Base-by-base conservation (phyloP, 345 rosid species). In the Streptanthus diversifolius region DNA sequence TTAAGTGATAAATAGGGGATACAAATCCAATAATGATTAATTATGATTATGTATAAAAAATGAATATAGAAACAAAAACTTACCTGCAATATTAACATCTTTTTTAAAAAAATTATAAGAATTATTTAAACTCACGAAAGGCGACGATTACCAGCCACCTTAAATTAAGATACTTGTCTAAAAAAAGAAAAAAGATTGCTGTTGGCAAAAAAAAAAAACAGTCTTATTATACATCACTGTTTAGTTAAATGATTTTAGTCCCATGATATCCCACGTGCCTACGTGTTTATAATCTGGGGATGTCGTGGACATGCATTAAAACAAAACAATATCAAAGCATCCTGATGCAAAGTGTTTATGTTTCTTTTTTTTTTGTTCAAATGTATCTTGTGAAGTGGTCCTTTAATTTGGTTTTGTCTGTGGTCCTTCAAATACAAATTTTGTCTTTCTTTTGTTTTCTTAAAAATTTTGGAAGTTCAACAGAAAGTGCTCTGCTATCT, bases 321-420 rank as follows among this genome's bases (percentile, higher is more conserved):
- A 72, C 62, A 53, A 72, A 43, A 63, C 64, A 63, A 41, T 15
- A 53, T 30, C 51, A 52, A 47, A 40, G 51, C 52, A 40, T 40
- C 45, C 41, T 52, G 33, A 52, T 63, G 70, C 56, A 43, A 73
- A 64, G 55, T 55, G 57, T 22, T 41, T 43, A 54, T 41, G 29
- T 40, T 44, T 53, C 60, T 33, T 53, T 51, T 29, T 13, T 15
- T 25, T 13, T 52, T 25, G 18, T 8, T 18, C 41, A 71, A 61
- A 61, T 72, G 63, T 63, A 53, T 21, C 8, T 52, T 64, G 8
- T 55, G 77, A 63, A 73, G 77, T 55, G 77, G 71, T 73, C 77
- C 77, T 64, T 63, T n/a, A n/a, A n/a, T n/a, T n/a, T 5, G 57
- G 57, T 44, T 55, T 62, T 55, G 77, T 55, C 24, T 64, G 65